Conservation (phyloP, 371 early-diverging fungal genomes). For the Phascolomyces articulosus region DNA sequence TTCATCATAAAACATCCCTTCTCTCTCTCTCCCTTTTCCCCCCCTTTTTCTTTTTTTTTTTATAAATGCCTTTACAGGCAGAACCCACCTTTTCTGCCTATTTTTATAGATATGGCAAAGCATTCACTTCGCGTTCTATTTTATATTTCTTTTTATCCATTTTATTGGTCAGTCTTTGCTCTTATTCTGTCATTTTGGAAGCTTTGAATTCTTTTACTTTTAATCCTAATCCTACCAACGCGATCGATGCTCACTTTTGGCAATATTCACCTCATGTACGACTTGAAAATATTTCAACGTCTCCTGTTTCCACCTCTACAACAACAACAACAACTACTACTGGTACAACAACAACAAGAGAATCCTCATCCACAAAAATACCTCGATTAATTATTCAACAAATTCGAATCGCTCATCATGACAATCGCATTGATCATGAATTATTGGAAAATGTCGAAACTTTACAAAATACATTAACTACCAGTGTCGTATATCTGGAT, state of each 20-base stretch:
- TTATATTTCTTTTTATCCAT: constrained; percentile 51
- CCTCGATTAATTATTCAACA: constrained; percentile 35
- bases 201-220: constrained; percentile 24
- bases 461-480: constrained; percentile 24
- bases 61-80: constrained; percentile 32
- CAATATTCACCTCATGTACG: constrained; percentile 30
- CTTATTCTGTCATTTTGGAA: constrained; percentile 51
- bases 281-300: constrained; percentile 13
- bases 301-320: too few species aligned
- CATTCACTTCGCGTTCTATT: constrained; percentile 58
- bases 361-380: constrained; percentile 24
- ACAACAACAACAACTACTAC: background rate
- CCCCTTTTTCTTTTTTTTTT: background rate
- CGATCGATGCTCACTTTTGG: constrained; percentile 37
- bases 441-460: constrained; percentile 19
- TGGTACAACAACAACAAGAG: background rate
- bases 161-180: constrained; percentile 51
- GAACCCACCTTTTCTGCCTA: constrained; percentile 19
- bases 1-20: background rate
- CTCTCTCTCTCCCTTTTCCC: constrained; percentile 6
- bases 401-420: constrained; percentile 27
- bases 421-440: constrained; percentile 18
- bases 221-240: background rate
- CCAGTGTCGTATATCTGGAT: constrained; percentile 23
- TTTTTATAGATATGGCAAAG: constrained; percentile 67